These are phyloP conservation scores for Neospermospora avenae DNA, from an alignment of 2,329 filamentous ascomycete genomes.

Conservation along the genomic window DNA sequence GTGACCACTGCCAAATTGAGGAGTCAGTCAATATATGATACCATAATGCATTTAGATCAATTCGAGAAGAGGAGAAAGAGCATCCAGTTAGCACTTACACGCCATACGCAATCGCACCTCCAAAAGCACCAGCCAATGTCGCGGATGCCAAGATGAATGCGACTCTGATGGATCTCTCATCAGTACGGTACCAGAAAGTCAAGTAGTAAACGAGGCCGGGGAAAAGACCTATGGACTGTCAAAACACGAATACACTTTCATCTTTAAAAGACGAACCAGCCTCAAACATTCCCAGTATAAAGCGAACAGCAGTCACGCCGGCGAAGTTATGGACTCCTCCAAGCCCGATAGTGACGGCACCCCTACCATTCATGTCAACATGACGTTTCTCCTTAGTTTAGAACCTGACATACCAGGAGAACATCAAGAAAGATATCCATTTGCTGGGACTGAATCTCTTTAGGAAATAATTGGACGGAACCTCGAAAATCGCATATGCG, in stretches of 20 bases:
- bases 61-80: neutral
- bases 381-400: neutral
- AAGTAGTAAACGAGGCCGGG: slow-evolving; percentile 38
- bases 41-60: neutral
- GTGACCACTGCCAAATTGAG: slow-evolving; percentile 14
- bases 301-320: slow-evolving; percentile 44
- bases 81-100: slow-evolving; percentile 9
- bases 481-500: slow-evolving; percentile 47
- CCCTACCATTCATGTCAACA: slow-evolving; percentile 31
- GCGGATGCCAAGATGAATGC: slow-evolving; percentile 34
- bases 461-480: slow-evolving; percentile 47
- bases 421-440: slow-evolving; percentile 49
- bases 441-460: slow-evolving; percentile 46
- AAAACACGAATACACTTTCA: neutral
- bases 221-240: slow-evolving; percentile 38
- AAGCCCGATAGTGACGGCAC: slow-evolving; percentile 45
- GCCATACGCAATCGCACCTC: slow-evolving; percentile 33
- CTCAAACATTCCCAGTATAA: slow-evolving; percentile 49
- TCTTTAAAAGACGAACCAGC: slow-evolving; percentile 40
- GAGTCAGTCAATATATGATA: neutral
- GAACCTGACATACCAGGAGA: slow-evolving; percentile 35
- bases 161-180: slow-evolving; percentile 32
- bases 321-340: slow-evolving; percentile 43
- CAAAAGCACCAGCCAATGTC: slow-evolving; percentile 33
- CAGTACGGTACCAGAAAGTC: slow-evolving; percentile 34